Base-by-base conservation (phyloP, 2,329 filamentous ascomycete species). In the Didymella sp. region DNA sequence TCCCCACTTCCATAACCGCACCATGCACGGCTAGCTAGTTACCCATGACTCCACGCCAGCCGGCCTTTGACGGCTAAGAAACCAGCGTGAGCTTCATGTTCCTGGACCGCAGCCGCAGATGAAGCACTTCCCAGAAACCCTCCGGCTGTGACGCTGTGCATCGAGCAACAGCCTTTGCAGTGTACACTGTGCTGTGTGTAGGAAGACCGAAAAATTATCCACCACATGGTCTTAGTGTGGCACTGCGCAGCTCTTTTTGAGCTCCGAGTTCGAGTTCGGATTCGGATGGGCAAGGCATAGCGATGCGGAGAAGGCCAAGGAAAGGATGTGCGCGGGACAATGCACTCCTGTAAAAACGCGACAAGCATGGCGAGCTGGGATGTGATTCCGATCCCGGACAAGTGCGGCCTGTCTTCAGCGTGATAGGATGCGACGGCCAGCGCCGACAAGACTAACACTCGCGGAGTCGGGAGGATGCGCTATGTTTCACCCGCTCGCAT, bases 381-480 rank as follows among this genome's bases (percentile, higher is more conserved):
- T 63, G 61, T 30, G 47, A 45, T 30, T 56, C 58, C 61, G 60
- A 46, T 51, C 33, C 49, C 45, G 55, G 61, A 31, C 58, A 62
- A 68, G 63, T 60, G 58, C 58, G 49, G 52, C 52, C 19, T 55
- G 53, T 56, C 22, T 54, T 53, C 56, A 61, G 40, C 30, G 53
- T 56, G 38, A 52, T 54, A 58, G 56, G 49, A 43, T 42, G 58
- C 35, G 58, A 57, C 46, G 59, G 47, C 42, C 49, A 48, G 56
- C 58, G 46, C 49, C 45, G 41, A 53, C 25, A 60, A 62, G 65
- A 53, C 60, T 62, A 64, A 59, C 35, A 58, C 33, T 59, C 70
- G 71, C 70, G 69, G 69, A 72, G 62, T 59, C 71, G 71, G 71
- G 67, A 73, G 60, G 67, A 59, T 55, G 68, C 70, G 69, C 71